A percentile compares a stretch with the other conserved stretches of the same genome.
Evolutionary conservation across 805 yeast genomes (phyloP).

Genomic region (Hanseniaspora hatyaiensis): DNA sequence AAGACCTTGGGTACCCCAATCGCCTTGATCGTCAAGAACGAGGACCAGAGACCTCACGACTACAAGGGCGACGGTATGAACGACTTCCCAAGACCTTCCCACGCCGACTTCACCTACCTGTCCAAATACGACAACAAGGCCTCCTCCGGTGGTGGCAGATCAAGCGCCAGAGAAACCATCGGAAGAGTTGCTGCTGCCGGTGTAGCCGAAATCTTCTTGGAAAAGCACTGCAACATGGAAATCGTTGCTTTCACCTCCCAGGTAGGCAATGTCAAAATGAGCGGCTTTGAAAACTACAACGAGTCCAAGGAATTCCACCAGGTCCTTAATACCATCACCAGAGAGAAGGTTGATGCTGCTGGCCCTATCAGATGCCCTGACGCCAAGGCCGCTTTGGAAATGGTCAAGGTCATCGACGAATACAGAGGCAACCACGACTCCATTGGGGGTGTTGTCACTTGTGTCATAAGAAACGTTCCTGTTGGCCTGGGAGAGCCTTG

Average conservation of each 20-base stretch:
- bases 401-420: constrained; percentile 79
- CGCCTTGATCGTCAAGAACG: constrained; percentile 82
- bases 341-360: constrained; percentile 74
- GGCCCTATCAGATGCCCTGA: constrained; percentile 96
- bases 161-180: constrained; percentile 94
- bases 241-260: constrained; percentile 94
- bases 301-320: constrained; percentile 49
- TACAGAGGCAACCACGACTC: constrained; percentile 81
- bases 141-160: constrained; percentile 93
- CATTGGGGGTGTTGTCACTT: constrained; percentile 95
- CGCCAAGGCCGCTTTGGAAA: constrained; percentile 50
- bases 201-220: constrained; percentile 83
- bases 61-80: constrained; percentile 73
- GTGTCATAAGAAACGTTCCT: constrained; percentile 90
- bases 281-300: constrained; percentile 46
- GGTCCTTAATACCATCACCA: constrained; percentile 61
- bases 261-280: constrained; percentile 71
- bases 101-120: constrained; percentile 90
- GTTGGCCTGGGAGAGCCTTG: constrained; percentile 97
- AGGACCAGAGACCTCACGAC: constrained; percentile 95
- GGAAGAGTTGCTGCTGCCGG: constrained; percentile 99
- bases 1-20: constrained; percentile 89
- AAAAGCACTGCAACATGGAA: constrained; percentile 68
- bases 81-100: constrained; percentile 92
- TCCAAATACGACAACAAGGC: constrained; percentile 87